Percentiles rank a stretch among this genome's conserved stretches.
phyloP scores from a whole-genome alignment of 352 stramenopile genomes.

The Albugo laibachii region DNA sequence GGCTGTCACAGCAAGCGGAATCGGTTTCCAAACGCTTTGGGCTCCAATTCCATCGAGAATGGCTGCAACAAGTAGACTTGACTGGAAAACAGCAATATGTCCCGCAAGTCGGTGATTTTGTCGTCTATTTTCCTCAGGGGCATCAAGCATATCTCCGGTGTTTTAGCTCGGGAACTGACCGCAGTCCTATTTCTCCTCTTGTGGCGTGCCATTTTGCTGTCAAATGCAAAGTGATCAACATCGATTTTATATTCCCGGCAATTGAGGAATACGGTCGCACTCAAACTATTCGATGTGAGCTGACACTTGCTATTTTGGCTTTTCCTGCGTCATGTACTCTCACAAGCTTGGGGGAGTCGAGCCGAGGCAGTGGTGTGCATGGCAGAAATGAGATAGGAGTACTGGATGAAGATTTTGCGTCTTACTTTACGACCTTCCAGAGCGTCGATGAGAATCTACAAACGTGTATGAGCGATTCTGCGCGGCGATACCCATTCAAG shows the following conservation, averaged over 20 bases:
- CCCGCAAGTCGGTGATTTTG: constrained; percentile 58
- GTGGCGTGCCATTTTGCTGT: constrained; percentile 40
- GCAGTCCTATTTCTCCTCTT: constrained; percentile 3
- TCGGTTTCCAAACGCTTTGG: constrained; percentile 38
- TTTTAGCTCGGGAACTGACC: constrained; percentile 3
- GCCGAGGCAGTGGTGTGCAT: constrained; percentile 9
- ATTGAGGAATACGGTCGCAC: constrained; percentile 30
- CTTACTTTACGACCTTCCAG: constrained; percentile 40
- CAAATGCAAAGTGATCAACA: constrained; percentile 52
- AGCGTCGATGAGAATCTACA: constrained; percentile 39
- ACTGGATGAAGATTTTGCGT: constrained; percentile 3
- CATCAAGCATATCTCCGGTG: constrained; percentile 35
- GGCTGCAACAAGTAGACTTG: constrained; percentile 38
- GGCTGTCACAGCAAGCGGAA: constrained; percentile 12
- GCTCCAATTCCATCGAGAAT: constrained; percentile 52
- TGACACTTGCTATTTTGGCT: constrained; percentile 40
- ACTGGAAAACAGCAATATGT: constrained; percentile 42
- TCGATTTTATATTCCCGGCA: constrained; percentile 57
- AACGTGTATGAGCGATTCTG: constrained; percentile 13
- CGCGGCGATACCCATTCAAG: constrained; percentile 36
- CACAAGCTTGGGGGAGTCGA: constrained; percentile 1
- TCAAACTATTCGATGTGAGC: constrained; percentile 46
- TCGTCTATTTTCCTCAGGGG: constrained; percentile 65
- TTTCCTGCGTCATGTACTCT: constrained; percentile 19
- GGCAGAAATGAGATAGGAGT: constrained; percentile 10